phyloP scores from a whole-genome alignment of 345 rosid species.

The Schrenkiella parvula region DNA sequence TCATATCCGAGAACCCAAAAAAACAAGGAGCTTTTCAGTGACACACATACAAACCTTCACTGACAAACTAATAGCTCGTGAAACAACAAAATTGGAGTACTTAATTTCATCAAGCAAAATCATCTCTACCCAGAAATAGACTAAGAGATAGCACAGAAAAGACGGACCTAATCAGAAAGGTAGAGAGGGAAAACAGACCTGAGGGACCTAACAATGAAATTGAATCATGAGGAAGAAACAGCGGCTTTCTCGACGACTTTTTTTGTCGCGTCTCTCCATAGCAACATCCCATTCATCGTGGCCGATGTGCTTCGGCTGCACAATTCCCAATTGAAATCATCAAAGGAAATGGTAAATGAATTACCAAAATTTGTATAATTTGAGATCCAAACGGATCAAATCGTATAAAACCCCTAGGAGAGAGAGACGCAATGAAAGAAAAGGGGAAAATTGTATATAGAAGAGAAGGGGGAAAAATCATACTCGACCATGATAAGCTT shows the following conservation, averaged over 20 bases:
- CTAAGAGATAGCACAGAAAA: neutral
- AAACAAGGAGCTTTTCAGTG: neutral
- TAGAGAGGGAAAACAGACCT: constrained; percentile 3
- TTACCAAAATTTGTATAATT: neutral
- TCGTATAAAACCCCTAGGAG: neutral
- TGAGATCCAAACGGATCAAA: constrained; percentile 4
- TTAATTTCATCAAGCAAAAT: neutral
- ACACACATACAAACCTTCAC: neutral
- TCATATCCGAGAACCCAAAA: neutral
- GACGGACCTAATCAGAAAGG: neutral
- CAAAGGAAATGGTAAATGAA: neutral
- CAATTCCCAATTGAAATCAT: constrained; percentile 12
- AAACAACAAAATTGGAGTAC: neutral
- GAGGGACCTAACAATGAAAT: neutral
- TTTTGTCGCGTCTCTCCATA: constrained; percentile 94
- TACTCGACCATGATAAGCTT: constrained; percentile 85
- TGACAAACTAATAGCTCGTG: neutral
- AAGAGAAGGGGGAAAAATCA: neutral
- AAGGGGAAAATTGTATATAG: no score
- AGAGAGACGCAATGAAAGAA: neutral
- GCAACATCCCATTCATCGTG: constrained; percentile 92
- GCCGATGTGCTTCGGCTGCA: constrained; percentile 88
- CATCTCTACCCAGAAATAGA: neutral
- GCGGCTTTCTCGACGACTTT: constrained; percentile 58
- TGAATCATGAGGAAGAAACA: constrained; percentile 43